Evolutionary conservation across 768 basidiomycete genomes (phyloP), one percentile per base, ranked within the genome.

Genomic region (Cantharellus cinnabarinus): DNA sequence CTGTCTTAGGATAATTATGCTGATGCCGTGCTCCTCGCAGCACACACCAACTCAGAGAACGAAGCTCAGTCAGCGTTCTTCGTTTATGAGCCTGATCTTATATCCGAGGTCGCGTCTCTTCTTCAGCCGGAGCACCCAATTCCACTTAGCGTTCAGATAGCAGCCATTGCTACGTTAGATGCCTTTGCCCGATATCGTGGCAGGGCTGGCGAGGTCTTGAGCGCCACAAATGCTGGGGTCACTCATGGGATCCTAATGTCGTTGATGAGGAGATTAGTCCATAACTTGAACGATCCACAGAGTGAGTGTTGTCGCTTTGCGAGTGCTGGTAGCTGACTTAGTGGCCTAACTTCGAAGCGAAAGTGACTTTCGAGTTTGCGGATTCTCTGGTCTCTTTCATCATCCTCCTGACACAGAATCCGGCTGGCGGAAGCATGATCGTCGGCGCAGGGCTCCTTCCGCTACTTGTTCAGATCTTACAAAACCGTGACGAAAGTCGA

Each of bases 161-260:
- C 87, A 1, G 87, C 91, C 14, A 77, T 98, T 59, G 79, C 83
- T 37, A 83, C 88, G n/a, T 75, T 98, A 60, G 95, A 99, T 68
- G 88, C 88, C 10, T 77, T 94, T 60, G 84, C 83, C 7, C 76
- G 89, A 62, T 93, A 94, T 68, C 79, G 89, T 61, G 75, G 73
- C 61, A 89, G 84, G 67, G 77, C 87, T 41, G 79, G 82, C 64
- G 95, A 98, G 67, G 89, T 94, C 42, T 70, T 95, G 52, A 82
- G 83, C 3, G 83, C 91, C 1, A 79, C 98, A 42, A 95, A 95
- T 67, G 93, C 89, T 35, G 89, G 89, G 50, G 89, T 97, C 58
- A 95, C 90, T 65, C 95, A 98, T 66, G 95, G 95, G 7, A 83
- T 90, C 44, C 70, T 99, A 35, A 89, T 98, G 83, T 83, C 85